Conservation (phyloP, 1,139 yeast genomes). For the Petasospora fabianii region DNA sequence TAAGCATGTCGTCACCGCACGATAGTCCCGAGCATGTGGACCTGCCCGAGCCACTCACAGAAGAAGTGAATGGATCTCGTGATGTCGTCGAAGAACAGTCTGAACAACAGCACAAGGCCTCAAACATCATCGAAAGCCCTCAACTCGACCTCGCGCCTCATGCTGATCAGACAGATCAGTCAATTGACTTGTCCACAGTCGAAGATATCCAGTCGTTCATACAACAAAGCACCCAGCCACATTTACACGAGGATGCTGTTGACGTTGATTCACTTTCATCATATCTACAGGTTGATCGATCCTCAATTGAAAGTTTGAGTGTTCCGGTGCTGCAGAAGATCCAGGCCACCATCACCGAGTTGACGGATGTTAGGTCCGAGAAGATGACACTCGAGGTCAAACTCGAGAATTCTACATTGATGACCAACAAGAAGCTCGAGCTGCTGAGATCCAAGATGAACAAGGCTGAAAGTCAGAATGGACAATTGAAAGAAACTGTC, state of each 20-base stretch:
- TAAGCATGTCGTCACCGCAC: not conserved
- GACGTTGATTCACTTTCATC: not conserved
- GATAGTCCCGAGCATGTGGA: not conserved
- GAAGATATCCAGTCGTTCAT: too few species aligned
- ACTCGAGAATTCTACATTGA: constrained; percentile 49
- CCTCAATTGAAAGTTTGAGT: constrained; percentile 29
- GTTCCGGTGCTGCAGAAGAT: constrained; percentile 34
- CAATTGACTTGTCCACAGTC: too few species aligned
- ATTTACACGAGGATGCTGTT: too few species aligned
- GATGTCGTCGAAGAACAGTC: too few species aligned
- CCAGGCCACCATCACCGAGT: constrained; percentile 42
- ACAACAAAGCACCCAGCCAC: too few species aligned
- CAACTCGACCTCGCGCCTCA: too few species aligned
- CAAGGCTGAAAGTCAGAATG: constrained; percentile 28
- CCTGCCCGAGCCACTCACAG: not conserved
- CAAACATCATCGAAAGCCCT: too few species aligned
- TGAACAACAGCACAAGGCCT: too few species aligned
- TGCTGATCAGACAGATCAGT: too few species aligned
- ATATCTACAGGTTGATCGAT: constrained; percentile 16
- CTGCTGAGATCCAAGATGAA: constrained; percentile 32
- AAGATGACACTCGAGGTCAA: constrained; percentile 48
- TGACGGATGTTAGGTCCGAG: constrained; percentile 49
- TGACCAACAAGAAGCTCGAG: constrained; percentile 33
- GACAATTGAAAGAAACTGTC: constrained; percentile 24
- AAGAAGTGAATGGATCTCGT: not conserved